A percentile compares a stretch with the other conserved stretches of the same genome.
These are phyloP conservation scores for Ophiognomonia clavigignenti-juglandacearum DNA, from an alignment of 2,329 filamentous ascomycete genomes.

Conservation along the genomic window DNA sequence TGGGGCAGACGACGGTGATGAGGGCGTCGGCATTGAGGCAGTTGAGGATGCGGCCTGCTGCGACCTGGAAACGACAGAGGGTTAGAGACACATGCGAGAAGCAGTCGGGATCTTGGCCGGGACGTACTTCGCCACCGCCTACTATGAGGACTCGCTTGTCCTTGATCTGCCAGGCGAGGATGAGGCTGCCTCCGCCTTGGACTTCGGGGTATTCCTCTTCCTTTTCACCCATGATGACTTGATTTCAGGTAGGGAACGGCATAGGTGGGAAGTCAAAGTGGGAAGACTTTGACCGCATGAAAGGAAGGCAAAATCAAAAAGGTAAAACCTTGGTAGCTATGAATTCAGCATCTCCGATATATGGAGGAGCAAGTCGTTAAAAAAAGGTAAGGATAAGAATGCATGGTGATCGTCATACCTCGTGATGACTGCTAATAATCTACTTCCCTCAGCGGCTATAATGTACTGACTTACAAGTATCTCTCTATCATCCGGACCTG, in stretches of 20 bases:
- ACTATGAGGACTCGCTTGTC: constrained; percentile 88
- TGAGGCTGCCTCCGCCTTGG: constrained; percentile 86
- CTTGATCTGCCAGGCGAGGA: constrained; percentile 92
- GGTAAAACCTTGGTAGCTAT: neutral
- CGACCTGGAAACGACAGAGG: constrained; percentile 82
- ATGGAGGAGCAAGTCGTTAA: neutral
- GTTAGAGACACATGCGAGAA: too few species aligned
- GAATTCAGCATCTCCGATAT: neutral
- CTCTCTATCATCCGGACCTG: neutral
- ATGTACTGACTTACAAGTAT: neutral
- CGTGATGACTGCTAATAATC: too few species aligned
- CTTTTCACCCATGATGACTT: constrained; percentile 1
- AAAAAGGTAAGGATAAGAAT: constrained; percentile 2
- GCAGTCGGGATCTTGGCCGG: too few species aligned
- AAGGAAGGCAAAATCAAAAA: neutral
- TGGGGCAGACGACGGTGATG: constrained; percentile 80
- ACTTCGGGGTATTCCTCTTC: constrained; percentile 64
- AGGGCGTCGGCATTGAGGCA: constrained; percentile 91
- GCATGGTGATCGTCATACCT: neutral
- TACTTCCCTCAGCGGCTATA: too few species aligned
- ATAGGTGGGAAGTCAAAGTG: neutral
- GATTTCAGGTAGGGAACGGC: neutral
- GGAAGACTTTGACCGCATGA: neutral
- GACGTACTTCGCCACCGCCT: constrained; percentile 87
- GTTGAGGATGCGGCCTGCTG: constrained; percentile 88